A percentile compares a stretch with the other conserved stretches of the same genome.
These are phyloP conservation scores for Vitis riparia DNA, from an alignment of 164 flowering plant species.

Conservation along the genomic window DNA sequence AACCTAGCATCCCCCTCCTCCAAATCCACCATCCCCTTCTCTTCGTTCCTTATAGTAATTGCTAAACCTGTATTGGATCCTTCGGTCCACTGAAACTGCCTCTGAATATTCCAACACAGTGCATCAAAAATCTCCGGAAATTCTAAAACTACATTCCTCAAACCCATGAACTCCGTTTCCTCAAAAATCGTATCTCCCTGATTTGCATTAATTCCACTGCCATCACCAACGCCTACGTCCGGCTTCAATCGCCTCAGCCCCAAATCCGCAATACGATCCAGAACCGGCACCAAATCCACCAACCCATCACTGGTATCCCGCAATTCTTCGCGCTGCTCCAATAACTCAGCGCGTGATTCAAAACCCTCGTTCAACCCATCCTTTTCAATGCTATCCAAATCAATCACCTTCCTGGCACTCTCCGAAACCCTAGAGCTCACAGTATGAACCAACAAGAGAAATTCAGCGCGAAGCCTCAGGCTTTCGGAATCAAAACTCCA, in stretches of 20 bases:
- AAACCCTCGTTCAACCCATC: slow-evolving; percentile 21
- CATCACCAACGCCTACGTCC: slow-evolving; percentile 24
- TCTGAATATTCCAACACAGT: slow-evolving; percentile 62
- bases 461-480: slow-evolving; percentile 66
- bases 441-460: slow-evolving; percentile 55
- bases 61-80: slow-evolving; percentile 51
- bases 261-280: slow-evolving; percentile 46
- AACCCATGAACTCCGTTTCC: slow-evolving; percentile 53
- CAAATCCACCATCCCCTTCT: slow-evolving; percentile 14
- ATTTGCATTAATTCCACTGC: slow-evolving; percentile 9
- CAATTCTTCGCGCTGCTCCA: slow-evolving; percentile 27
- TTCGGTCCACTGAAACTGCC: slow-evolving; percentile 52
- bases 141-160: slow-evolving; percentile 55
- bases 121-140: slow-evolving; percentile 67
- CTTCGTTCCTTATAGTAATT: slow-evolving; percentile 35
- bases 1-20: slow-evolving; percentile 41
- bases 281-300: slow-evolving; percentile 31
- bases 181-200: slow-evolving; percentile 18
- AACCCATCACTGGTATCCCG: slow-evolving; percentile 27
- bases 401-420: slow-evolving; percentile 18
- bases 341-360: slow-evolving; percentile 27
- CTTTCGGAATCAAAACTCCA: slow-evolving; percentile 58
- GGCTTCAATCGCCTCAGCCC: slow-evolving; percentile 57
- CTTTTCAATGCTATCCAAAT: slow-evolving; percentile 27
- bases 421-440: slow-evolving; percentile 46